Evolutionary conservation across 257 asterid species (phyloP).

Genomic region (Gardenia jasminoides): DNA sequence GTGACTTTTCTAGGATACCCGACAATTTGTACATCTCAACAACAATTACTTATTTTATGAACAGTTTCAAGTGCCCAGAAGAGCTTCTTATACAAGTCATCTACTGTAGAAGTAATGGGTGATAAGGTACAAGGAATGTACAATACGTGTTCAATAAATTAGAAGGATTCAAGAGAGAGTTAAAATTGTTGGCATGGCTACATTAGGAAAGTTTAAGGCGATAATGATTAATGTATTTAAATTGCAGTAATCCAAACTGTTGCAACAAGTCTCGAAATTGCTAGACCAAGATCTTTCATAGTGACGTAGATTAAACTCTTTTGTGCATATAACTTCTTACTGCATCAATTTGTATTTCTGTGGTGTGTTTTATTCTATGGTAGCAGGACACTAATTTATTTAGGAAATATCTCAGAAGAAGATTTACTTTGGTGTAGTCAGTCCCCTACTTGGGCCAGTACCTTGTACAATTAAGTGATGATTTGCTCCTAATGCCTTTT

Average conservation of each 20-base stretch:
- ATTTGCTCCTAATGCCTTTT: neutral
- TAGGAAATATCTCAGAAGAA: neutral
- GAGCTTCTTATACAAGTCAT: neutral
- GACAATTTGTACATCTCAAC: neutral
- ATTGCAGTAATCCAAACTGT: neutral
- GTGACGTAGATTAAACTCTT: neutral
- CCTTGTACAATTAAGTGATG: neutral
- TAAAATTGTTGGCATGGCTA: neutral
- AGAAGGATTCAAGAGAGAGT: neutral
- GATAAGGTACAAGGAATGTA: no score
- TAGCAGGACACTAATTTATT: neutral
- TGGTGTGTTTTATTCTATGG: neutral
- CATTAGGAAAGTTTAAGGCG: neutral
- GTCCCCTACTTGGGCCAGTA: neutral
- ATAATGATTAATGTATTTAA: no score
- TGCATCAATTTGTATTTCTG: neutral
- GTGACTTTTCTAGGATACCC: neutral
- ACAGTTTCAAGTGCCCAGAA: no score
- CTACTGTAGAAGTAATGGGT: neutral
- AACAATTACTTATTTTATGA: neutral
- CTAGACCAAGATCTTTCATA: neutral
- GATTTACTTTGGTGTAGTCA: neutral
- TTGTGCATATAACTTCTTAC: neutral
- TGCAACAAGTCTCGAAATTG: neutral
- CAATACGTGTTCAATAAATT: neutral